phyloP scores from a whole-genome alignment of 2,329 filamentous ascomycete species.

The Alternaria ethzedia region DNA sequence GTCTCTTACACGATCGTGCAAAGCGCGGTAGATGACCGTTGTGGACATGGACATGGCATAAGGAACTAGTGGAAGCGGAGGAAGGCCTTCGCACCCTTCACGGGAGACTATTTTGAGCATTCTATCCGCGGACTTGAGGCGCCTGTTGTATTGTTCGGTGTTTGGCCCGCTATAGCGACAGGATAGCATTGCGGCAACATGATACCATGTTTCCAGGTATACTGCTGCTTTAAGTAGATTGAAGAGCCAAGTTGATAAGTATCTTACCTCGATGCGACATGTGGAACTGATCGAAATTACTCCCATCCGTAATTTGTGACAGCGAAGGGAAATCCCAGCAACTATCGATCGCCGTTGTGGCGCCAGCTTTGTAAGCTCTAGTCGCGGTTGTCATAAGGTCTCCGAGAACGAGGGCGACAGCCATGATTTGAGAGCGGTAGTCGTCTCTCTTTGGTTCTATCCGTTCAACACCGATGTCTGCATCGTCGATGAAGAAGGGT shows the following conservation, averaged over 20 bases:
- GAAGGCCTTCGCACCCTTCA: background rate
- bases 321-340: background rate
- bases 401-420: background rate
- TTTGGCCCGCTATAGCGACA: slow-evolving; percentile 5
- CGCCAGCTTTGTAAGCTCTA: slow-evolving; percentile 1
- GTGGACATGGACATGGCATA: slow-evolving; percentile 8
- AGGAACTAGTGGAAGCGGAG: slow-evolving; percentile 1
- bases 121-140: background rate
- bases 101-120: background rate
- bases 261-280: slow-evolving; percentile 3
- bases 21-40: slow-evolving; percentile 3
- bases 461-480: background rate
- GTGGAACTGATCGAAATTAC: background rate
- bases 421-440: slow-evolving; percentile 5
- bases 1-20: slow-evolving; percentile 1
- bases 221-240: background rate
- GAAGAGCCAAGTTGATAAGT: background rate
- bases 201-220: slow-evolving; percentile 7
- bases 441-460: background rate
- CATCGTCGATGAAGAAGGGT: slow-evolving; percentile 7
- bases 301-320: background rate
- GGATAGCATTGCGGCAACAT: slow-evolving; percentile 6
- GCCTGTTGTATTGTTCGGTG: background rate
- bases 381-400: slow-evolving; percentile 2
- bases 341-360: background rate